Evolutionary conservation across 331 rosid species (phyloP).

Genomic region (Telfairia occidentalis): DNA sequence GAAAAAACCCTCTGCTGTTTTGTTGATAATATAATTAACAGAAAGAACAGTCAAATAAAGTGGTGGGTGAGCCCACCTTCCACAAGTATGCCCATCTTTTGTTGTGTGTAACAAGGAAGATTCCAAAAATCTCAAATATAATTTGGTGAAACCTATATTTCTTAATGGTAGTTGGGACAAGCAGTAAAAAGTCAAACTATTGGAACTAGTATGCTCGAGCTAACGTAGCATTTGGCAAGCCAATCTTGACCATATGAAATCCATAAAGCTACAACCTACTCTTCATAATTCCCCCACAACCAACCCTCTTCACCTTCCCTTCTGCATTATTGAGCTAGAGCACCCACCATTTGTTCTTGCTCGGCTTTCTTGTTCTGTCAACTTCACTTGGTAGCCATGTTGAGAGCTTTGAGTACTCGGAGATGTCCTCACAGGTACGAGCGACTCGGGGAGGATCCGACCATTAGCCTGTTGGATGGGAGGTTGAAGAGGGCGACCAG

Average conservation of each 20-base stretch:
- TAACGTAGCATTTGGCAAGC: neutral
- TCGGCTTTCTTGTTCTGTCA: neutral
- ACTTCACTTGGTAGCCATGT: conserved; percentile 25
- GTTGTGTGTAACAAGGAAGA: neutral
- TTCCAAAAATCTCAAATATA: neutral
- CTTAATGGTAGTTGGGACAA: neutral
- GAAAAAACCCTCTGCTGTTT: neutral
- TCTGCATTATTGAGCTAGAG: neutral
- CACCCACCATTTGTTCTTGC: neutral
- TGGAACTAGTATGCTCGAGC: neutral
- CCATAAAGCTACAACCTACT: neutral
- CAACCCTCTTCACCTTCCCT: conserved; percentile 17
- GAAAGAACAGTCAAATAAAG: neutral
- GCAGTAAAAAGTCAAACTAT: conserved; percentile 5
- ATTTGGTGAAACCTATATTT: neutral
- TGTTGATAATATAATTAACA: neutral
- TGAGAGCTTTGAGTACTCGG: conserved; percentile 34
- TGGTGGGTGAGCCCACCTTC: conserved; percentile 2
- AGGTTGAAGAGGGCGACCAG: conserved; percentile 38
- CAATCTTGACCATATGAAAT: neutral
- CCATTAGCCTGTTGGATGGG: conserved; percentile 14
- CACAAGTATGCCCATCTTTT: neutral
- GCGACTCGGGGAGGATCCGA: conserved; percentile 31
- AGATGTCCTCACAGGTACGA: conserved; percentile 33
- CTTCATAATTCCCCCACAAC: neutral